Conservation (phyloP, 257 asterid species). For the Forsythia suspensa region DNA sequence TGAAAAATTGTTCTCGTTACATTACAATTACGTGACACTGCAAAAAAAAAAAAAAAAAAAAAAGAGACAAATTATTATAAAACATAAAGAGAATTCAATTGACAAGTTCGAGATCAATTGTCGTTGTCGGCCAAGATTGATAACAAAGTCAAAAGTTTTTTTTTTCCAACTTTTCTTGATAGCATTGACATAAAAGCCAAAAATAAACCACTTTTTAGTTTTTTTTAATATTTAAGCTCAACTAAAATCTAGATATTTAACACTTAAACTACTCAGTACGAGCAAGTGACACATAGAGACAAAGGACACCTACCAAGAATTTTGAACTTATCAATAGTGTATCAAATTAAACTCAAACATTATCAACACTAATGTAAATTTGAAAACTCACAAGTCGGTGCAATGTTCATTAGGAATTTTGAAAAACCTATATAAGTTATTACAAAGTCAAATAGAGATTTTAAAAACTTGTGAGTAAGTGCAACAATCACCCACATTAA, state of each 20-base stretch:
- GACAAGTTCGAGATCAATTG: neutral
- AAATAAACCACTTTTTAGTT: too few species aligned
- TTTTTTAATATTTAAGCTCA: too few species aligned
- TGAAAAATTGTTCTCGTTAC: too few species aligned
- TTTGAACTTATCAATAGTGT: neutral
- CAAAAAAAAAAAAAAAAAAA: neutral
- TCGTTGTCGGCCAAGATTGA: too few species aligned
- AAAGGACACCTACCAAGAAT: neutral
- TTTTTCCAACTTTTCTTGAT: too few species aligned
- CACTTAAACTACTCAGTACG: neutral
- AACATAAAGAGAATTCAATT: neutral
- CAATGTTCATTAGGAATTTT: neutral
- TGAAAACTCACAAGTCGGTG: neutral
- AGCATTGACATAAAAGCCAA: neutral
- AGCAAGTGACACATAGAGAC: neutral
- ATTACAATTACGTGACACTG: neutral
- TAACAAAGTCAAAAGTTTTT: too few species aligned
- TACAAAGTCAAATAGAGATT: too few species aligned
- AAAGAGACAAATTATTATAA: neutral
- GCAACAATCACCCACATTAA: neutral
- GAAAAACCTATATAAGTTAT: too few species aligned
- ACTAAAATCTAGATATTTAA: too few species aligned
- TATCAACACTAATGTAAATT: too few species aligned
- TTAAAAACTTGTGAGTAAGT: neutral
- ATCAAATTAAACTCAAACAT: too few species aligned